Base-by-base conservation (phyloP, 768 basidiomycete genomes). In the Boletellus ananas region DNA sequence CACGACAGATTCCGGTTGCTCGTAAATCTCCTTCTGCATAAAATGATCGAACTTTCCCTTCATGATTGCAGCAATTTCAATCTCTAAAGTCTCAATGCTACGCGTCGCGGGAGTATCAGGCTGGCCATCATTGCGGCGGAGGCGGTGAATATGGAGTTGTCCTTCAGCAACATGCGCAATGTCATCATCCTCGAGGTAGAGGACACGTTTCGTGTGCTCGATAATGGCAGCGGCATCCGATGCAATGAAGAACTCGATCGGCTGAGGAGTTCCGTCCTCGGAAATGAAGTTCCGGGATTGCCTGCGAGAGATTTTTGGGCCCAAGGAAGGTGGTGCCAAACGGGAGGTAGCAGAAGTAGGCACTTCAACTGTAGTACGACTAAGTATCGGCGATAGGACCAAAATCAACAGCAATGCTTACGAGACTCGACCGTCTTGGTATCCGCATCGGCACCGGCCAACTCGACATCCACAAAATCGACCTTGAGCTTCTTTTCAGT, bases 1-100 rank as follows among this genome's bases (percentile, higher is more conserved):
- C 72, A 98, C 93, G 55, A 98, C 96, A 23, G 93, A 95, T 66
- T 99, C 96, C 44, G 96, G 95, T 70, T 98, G 95, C 67, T 97
- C 91, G 76, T 93, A 97, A 61, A 97, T 97, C 72, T 99, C 96
- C 76, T 99, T 99, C 70, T 98, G 95, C 96, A 99, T 99, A 75
- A 99, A 99, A 67, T 95, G 94, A 66, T 92, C 92, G 68, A 98
- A 99, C 71, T 94, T 92, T 66, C 96, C 96, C 80, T 99, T 99
- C 96, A 98, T 98, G 75, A 99, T 98, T 58, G 95, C 96, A n/a
- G 95, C 95, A 40, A 99, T 83, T 72, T 99, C 96, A 57, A 99
- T 84, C 73, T 98, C 96, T 59, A 99, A 84, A 6, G 94, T 96
- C 75, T 98, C 96, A 70, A 99, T 98, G 57, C 83, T 92, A 58